Evolutionary conservation across 2,329 filamentous ascomycete genomes (phyloP), one percentile per base, ranked within the genome.

Genomic region (Tolypocladium sp.): DNA sequence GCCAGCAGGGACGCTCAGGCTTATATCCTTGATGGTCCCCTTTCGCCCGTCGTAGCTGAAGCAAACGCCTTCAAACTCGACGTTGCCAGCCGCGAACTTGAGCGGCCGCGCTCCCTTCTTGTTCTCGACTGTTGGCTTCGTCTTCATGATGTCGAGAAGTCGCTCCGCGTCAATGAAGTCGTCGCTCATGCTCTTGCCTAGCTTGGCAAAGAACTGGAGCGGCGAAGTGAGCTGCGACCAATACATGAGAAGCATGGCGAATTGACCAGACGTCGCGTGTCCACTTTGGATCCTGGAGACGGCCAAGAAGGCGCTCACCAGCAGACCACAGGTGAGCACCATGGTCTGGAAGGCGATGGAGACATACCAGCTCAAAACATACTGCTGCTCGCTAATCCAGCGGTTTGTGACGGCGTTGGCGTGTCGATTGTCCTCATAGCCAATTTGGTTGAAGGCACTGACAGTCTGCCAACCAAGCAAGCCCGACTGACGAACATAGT

Each of bases 221-320:
- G 88, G 88, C 2, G 82, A 81, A 52, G 88, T 87, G 42, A 91
- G 77, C 67, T 91, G 88, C 22, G 82, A 81, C 87, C 90, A 90
- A 70, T 91, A 91, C 57, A 86, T 87, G 61, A 91, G 74, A 20
- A 91, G 76, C 73, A 86, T 84, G 58, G 89, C 84, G 64, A 91
- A 90, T 63, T 88, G 80, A 58, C 88, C 88, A 13, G 88, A 77
- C 6, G 82, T 82, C 5, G 83, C 81, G 57, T 80, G 72, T 1
- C 80, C 81, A n/a, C 78, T 79, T 2, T 80, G 85, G 58, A 91
- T 86, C 62, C 89, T 86, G 68, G 85, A 88, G 0, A 85, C 81
- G 2, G 82, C 82, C 46, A 85, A 65, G 64, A 83, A 82, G 2
- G 82, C 77, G 41, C 82, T 83, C 4, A 87, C 87, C 17, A 89